Percentiles rank a stretch among this genome's conserved stretches.
Conservation (phyloP, 108 stramenopile genomes). For the Pseudonitzschia pungens region DNA sequence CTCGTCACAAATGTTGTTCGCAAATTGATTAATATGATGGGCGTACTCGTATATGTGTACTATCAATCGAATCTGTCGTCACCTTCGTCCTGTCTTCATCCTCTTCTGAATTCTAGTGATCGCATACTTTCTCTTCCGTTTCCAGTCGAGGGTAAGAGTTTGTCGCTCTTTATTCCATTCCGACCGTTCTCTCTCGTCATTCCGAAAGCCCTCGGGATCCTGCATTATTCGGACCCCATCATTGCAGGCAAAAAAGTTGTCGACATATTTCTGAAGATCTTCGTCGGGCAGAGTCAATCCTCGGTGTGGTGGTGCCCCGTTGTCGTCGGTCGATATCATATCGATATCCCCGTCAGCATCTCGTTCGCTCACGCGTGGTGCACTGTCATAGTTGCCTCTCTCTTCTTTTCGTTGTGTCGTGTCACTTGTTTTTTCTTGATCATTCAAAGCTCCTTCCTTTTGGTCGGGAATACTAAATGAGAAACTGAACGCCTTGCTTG, state of each 20-base stretch:
- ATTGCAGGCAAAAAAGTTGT: slow-evolving; percentile 60
- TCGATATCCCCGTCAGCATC: slow-evolving; percentile 10
- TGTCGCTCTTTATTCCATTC: slow-evolving; percentile 71
- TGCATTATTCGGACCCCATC: slow-evolving; percentile 56
- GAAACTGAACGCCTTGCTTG: slow-evolving; percentile 16
- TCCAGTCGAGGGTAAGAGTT: slow-evolving; percentile 78
- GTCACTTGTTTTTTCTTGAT: background rate
- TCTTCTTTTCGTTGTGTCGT: background rate
- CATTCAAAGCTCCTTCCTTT: background rate
- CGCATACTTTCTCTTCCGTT: slow-evolving; percentile 77
- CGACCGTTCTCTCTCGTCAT: slow-evolving; percentile 45
- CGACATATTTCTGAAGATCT: slow-evolving; percentile 48
- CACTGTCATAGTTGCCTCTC: background rate
- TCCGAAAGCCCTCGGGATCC: slow-evolving; percentile 48
- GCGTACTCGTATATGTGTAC: too few species aligned
- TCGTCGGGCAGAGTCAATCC: slow-evolving; percentile 47
- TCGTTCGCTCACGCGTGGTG: background rate
- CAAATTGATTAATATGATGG: too few species aligned
- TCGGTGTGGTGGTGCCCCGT: slow-evolving; percentile 18
- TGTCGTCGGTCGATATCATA: background rate
- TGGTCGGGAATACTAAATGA: slow-evolving; percentile 9
- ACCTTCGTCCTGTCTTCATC: slow-evolving; percentile 30
- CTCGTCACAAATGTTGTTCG: too few species aligned
- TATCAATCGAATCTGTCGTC: too few species aligned
- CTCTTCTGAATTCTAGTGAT: slow-evolving; percentile 57